These are phyloP conservation scores for Chloris gayana DNA, from an alignment of 176 grass and related monocot genomes.

Conservation along the genomic window DNA sequence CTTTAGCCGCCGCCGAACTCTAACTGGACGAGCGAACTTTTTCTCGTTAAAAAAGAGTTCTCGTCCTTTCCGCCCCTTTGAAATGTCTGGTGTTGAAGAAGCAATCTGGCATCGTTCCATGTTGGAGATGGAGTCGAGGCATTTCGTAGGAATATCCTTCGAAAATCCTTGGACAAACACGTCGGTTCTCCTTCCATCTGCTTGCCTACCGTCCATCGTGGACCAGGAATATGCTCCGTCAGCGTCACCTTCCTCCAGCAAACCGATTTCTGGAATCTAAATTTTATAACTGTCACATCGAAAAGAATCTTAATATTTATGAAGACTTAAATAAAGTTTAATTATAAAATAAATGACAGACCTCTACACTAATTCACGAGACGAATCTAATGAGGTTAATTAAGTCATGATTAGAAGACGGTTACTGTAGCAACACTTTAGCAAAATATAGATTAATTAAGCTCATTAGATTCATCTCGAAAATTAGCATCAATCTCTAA, in stretches of 20 bases:
- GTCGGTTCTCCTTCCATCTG: neutral
- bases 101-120: constrained; percentile 9
- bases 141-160: constrained; percentile 26
- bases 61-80: neutral
- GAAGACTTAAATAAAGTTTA: no score
- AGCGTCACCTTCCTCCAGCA: neutral
- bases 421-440: no score
- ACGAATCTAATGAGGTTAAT: no score
- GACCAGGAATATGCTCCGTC: neutral
- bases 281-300: no score
- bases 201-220: neutral
- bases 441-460: no score
- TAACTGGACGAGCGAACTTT: neutral
- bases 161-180: neutral
- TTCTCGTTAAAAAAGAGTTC: neutral
- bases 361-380: no score
- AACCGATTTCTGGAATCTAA: no score
- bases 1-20: neutral
- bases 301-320: no score
- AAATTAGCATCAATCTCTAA: no score
- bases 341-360: no score
- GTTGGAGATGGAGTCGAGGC: neutral
- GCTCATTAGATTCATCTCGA: no score
- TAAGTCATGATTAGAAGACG: no score
- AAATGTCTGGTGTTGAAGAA: neutral